Evolutionary conservation across 768 basidiomycete species (phyloP), one percentile per base, ranked within the genome.

Genomic region (Cystobasidium tubakii): DNA sequence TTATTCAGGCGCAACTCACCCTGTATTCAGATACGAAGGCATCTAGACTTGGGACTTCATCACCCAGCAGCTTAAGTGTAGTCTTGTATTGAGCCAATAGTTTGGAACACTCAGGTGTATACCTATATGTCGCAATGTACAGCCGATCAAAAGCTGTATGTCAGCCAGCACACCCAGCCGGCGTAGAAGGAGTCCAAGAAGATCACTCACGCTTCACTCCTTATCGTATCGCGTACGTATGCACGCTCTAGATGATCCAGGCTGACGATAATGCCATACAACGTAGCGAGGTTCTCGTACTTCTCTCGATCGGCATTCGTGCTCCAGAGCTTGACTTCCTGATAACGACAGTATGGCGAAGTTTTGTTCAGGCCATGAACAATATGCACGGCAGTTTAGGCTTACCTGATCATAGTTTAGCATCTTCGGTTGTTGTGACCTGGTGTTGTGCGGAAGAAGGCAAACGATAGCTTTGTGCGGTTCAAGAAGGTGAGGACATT

Each of bases 41-140:
- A 77, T 97, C 94, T 46, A 97, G 86, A 33, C 86, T 88, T 0
- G 87, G 87, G 10, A 94, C 91, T 25, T 89, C 89, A 67, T 91
- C 87, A n/a, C 88, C 88, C 13, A 98, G 89, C n/a, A 97, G 85
- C 82, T 92, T 96, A 75, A 93, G 83, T 88, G 96, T 91, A 0
- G 92, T 94, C 86, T 96, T 96, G 84, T 96, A 98, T 82, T 96
- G 93, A 7, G 92, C 91, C 17, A 98, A 82, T n/a, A 99, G 83
- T 46, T 90, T 86, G 17, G 91, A 93, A 81, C 95, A 99, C 75
- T 92, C 93, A 71, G 92, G 94, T 76, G 92, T 92, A 81, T 98
- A 99, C 85, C 93, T 96, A n/a, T n/a, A 50, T 15, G 7, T 21
- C 7, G 21, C 9, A 6, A 39, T 39, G 15, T 6, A 15, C 39